A percentile compares a stretch with the other conserved stretches of the same genome.
These are phyloP conservation scores for Aspergillus heteromorphus DNA, from an alignment of 495 filamentous ascomycete species.

Conservation along the genomic window DNA sequence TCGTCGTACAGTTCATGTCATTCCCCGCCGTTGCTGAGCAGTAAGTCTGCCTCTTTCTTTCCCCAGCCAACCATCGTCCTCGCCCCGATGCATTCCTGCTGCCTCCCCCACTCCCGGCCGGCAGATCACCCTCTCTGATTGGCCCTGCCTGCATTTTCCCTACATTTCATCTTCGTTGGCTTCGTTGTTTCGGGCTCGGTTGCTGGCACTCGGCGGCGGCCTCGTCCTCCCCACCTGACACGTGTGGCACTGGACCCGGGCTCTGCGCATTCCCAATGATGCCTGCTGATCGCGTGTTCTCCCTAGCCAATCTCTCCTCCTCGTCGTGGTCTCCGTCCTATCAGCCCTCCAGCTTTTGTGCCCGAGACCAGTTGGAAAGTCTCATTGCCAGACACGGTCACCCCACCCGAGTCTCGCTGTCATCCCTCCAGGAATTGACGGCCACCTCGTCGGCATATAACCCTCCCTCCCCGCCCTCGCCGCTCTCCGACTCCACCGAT, in stretches of 20 bases:
- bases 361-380: slow-evolving; percentile 70
- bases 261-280: slow-evolving; percentile 39
- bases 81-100: not conserved
- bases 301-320: slow-evolving; percentile 50
- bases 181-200: slow-evolving; percentile 9
- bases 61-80: not conserved
- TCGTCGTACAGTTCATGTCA: slow-evolving; percentile 29
- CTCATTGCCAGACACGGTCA: slow-evolving; percentile 45
- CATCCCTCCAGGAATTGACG: slow-evolving; percentile 66
- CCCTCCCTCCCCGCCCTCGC: slow-evolving; percentile 32
- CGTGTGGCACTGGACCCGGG: slow-evolving; percentile 27
- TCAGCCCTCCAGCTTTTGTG: slow-evolving; percentile 59
- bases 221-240: slow-evolving; percentile 24
- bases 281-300: slow-evolving; percentile 54
- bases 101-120: not conserved
- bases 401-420: slow-evolving; percentile 58
- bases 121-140: slow-evolving; percentile 7
- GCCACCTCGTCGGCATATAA: slow-evolving; percentile 63
- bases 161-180: slow-evolving; percentile 1
- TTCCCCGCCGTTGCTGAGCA: slow-evolving; percentile 12
- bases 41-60: slow-evolving; percentile 17
- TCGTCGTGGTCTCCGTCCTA: slow-evolving; percentile 31
- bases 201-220: slow-evolving; percentile 6
- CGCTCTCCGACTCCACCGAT: slow-evolving; percentile 15
- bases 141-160: slow-evolving; percentile 7